These are phyloP conservation scores for Jatropha multifida DNA, from an alignment of 441 rosid genomes.

Conservation along the genomic window DNA sequence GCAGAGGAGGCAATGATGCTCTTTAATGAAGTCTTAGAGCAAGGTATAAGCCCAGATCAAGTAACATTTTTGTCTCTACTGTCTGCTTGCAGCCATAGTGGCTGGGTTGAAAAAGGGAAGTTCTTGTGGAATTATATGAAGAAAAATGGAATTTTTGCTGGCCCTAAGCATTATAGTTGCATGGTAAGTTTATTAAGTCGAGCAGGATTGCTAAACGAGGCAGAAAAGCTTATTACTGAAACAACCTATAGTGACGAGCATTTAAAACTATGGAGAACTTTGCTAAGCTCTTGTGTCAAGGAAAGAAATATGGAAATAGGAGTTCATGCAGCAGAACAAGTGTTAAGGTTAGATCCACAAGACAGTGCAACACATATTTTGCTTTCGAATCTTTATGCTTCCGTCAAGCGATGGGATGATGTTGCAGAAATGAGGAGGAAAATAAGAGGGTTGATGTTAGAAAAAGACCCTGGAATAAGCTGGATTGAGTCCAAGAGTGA, in stretches of 20 bases:
- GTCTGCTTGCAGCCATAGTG: conserved; percentile 78
- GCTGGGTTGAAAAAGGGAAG: conserved; percentile 61
- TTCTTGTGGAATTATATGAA: conserved; percentile 65
- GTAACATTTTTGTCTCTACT: conserved; percentile 73
- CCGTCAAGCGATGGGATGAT: conserved; percentile 59
- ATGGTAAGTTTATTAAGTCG: conserved; percentile 75
- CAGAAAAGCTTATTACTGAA: conserved; percentile 48
- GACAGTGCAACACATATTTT: conserved; percentile 62
- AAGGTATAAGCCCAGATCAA: conserved; percentile 55
- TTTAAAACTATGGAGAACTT: conserved; percentile 76
- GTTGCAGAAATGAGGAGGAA: conserved; percentile 66
- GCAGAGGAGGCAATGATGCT: conserved; percentile 53
- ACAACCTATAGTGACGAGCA: conserved; percentile 39
- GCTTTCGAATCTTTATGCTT: conserved; percentile 76
- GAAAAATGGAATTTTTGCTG: conserved; percentile 48
- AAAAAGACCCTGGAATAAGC: conserved; percentile 81
- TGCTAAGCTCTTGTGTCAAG: conserved; percentile 69
- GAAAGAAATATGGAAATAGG: conserved; percentile 52
- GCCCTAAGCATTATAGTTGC: conserved; percentile 83
- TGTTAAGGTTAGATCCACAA: conserved; percentile 52
- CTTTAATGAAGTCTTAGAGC: conserved; percentile 42
- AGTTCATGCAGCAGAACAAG: conserved; percentile 59
- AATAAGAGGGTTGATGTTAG: conserved; percentile 49
- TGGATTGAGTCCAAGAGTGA: conserved; percentile 67
- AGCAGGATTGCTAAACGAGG: conserved; percentile 67